Conservation (phyloP, 495 filamentous ascomycete genomes). For the Chaetomium tenue region DNA sequence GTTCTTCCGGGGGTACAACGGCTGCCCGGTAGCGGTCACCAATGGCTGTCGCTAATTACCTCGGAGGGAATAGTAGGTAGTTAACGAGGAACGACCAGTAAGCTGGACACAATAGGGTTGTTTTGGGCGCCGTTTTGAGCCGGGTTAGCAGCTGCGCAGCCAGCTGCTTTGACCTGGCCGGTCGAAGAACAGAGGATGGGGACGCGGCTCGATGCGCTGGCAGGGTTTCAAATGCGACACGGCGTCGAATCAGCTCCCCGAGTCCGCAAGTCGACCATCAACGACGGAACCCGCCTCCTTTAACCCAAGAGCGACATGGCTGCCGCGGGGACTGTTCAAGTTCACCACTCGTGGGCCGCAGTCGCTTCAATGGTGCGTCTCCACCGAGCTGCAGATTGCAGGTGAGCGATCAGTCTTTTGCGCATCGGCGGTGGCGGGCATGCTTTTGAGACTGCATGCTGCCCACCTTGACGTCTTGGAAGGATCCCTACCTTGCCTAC, state of each 20-base stretch:
- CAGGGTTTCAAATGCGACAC: conserved; percentile 37
- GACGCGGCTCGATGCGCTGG: conserved; percentile 35
- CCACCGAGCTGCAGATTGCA: not conserved
- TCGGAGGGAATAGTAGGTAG: not conserved
- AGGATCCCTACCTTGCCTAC: conserved; percentile 7
- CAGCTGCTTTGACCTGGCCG: conserved; percentile 6
- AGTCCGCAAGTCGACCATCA: conserved; percentile 17
- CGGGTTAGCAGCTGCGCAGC: conserved; percentile 13
- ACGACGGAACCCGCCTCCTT: not conserved
- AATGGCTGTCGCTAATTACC: not conserved
- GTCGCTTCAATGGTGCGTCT: not conserved
- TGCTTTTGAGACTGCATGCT: not conserved
- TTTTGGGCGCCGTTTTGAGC: conserved; percentile 11
- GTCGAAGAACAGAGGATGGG: conserved; percentile 26
- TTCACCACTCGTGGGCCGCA: not conserved
- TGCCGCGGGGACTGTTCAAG: not conserved
- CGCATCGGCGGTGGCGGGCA: conserved; percentile 1
- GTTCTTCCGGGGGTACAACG: conserved; percentile 2
- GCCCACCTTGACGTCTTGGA: conserved; percentile 19
- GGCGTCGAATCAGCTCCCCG: conserved; percentile 29
- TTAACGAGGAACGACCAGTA: not conserved
- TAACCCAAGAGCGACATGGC: not conserved
- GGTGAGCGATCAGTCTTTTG: not conserved
- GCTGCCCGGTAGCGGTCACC: not conserved
- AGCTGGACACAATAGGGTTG: not conserved